A percentile compares a stretch with the other conserved stretches of the same genome.
Evolutionary conservation across 2,329 filamentous ascomycete species (phyloP).

Genomic region (Botrytis elliptica): DNA sequence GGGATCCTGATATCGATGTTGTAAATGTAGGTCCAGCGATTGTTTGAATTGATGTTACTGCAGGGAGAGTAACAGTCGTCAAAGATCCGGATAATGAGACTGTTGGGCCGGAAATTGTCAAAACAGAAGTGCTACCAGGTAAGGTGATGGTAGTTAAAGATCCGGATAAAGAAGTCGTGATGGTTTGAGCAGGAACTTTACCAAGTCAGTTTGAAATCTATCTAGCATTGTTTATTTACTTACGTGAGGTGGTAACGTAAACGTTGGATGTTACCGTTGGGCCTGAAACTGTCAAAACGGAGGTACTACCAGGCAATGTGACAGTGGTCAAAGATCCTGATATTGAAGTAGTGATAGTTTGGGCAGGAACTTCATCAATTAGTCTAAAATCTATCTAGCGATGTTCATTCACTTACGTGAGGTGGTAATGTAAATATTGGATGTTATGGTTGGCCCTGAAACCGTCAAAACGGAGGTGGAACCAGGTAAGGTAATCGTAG

Average conservation of each 20-base stretch:
- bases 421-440: neutral
- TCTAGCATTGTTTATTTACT: neutral
- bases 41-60: neutral
- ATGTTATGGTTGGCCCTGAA: neutral
- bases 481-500: slow-evolving; percentile 6
- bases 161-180: slow-evolving; percentile 23
- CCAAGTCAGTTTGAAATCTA: neutral
- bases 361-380: neutral
- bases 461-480: slow-evolving; percentile 5
- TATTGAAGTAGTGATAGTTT: slow-evolving; percentile 20
- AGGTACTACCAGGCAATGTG: slow-evolving; percentile 16
- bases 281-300: neutral
- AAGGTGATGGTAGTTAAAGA: slow-evolving; percentile 23
- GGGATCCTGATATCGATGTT: slow-evolving; percentile 21
- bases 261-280: neutral
- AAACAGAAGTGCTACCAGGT: slow-evolving; percentile 15
- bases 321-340: slow-evolving; percentile 26
- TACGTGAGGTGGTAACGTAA: slow-evolving; percentile 8
- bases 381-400: neutral
- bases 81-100: slow-evolving; percentile 9
- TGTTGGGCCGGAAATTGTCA: slow-evolving; percentile 4
- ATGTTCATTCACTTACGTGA: neutral
- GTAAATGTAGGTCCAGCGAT: slow-evolving; percentile 23
- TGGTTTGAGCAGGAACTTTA: slow-evolving; percentile 1
- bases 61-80: neutral